A percentile compares a stretch with the other conserved stretches of the same genome.
These are phyloP conservation scores for Verticillium isaacii DNA, from an alignment of 2,329 filamentous ascomycete species.

Conservation along the genomic window DNA sequence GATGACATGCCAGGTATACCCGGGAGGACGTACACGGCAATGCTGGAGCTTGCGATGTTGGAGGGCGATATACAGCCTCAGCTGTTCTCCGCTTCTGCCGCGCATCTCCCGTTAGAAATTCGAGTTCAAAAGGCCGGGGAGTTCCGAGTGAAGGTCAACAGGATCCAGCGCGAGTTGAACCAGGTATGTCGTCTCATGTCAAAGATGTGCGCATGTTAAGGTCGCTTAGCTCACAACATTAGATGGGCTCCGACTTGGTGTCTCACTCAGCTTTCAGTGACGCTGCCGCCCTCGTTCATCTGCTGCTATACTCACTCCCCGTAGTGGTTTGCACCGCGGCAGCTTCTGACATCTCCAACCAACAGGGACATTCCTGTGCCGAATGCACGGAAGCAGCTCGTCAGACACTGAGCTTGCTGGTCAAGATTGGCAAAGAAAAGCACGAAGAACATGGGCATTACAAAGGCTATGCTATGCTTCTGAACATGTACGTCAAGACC, in stretches of 20 bases:
- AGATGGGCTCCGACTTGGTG: background rate
- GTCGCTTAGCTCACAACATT: background rate
- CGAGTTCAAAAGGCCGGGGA: background rate
- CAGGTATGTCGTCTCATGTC: background rate
- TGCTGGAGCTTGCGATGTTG: conserved; percentile 1
- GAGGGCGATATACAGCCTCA: conserved; percentile 3
- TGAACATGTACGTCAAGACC: background rate
- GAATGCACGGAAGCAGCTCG: background rate
- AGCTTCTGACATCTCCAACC: background rate
- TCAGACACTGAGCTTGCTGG: background rate
- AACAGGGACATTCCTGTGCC: background rate
- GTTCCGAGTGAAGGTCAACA: background rate
- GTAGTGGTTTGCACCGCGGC: background rate
- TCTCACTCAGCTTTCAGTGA: background rate
- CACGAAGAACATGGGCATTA: background rate
- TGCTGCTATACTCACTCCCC: background rate
- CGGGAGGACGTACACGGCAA: background rate
- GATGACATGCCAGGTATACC: conserved; percentile 2
- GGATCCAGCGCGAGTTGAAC: background rate
- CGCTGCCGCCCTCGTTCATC: background rate
- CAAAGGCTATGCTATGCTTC: background rate
- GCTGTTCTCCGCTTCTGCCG: background rate
- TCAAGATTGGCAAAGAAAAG: background rate
- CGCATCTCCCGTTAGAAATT: background rate
- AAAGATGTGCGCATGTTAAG: background rate